A percentile compares a stretch with the other conserved stretches of the same genome.
phyloP scores from a whole-genome alignment of 495 filamentous ascomycete genomes.

The Penicillium manginii region DNA sequence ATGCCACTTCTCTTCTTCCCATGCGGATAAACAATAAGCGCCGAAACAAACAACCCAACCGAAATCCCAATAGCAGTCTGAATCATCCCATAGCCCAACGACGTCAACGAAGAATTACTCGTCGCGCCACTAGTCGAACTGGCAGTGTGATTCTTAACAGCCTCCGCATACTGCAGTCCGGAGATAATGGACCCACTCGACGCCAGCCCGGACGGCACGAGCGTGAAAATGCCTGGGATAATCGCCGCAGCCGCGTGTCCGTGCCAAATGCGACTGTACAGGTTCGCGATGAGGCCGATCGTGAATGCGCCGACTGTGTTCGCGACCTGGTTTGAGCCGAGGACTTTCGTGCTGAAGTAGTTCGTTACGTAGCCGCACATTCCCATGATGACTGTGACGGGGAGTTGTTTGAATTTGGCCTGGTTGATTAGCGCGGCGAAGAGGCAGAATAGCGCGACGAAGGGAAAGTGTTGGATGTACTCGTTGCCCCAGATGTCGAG shows the following conservation, averaged over 20 bases:
- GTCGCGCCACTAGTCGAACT: conserved; percentile 8
- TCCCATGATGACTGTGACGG: conserved; percentile 77
- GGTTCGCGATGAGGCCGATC: conserved; percentile 80
- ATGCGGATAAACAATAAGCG: conserved; percentile 77
- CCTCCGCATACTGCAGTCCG: conserved; percentile 74
- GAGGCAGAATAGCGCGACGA: conserved; percentile 73
- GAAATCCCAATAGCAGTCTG: conserved; percentile 89
- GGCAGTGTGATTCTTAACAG: conserved; percentile 49
- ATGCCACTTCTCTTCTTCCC: conserved; percentile 84
- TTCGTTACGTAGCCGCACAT: conserved; percentile 79
- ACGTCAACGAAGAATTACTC: conserved; percentile 18
- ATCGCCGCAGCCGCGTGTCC: conserved; percentile 84
- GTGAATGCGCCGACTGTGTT: conserved; percentile 82
- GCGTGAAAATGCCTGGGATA: conserved; percentile 90
- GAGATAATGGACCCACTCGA: conserved; percentile 78
- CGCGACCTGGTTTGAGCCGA: conserved; percentile 74
- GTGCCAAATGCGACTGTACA: conserved; percentile 78
- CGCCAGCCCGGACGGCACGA: conserved; percentile 85
- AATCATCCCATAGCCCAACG: conserved; percentile 71
- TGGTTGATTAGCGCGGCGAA: conserved; percentile 84
- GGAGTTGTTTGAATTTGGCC: conserved; percentile 81
- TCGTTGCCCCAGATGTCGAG: conserved; percentile 43
- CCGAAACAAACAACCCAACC: conserved; percentile 80
- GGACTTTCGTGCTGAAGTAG: conserved; percentile 69
- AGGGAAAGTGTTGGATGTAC: conserved; percentile 53